Conservation (phyloP, 163 green algal genomes). For the Scenedesmus sp. region DNA sequence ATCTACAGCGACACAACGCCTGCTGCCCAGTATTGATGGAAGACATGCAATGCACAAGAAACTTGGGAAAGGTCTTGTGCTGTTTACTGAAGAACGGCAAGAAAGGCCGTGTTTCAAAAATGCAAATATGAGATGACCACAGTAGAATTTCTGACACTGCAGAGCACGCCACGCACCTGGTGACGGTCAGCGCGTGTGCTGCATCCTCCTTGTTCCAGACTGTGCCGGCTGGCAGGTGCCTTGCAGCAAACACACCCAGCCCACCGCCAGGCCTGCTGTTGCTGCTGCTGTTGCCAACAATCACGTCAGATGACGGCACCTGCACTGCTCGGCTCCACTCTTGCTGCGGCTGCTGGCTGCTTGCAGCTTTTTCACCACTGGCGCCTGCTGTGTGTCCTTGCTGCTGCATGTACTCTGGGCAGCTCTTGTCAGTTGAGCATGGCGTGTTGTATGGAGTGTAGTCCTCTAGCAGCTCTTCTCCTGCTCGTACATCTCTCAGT, state of each 20-base stretch:
- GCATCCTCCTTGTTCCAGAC: neutral
- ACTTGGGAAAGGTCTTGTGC: neutral
- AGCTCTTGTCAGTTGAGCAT: neutral
- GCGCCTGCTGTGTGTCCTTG: no score
- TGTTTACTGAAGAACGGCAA: neutral
- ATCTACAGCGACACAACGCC: no score
- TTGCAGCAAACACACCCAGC: neutral
- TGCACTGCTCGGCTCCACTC: neutral
- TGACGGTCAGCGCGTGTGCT: neutral
- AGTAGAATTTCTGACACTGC: neutral
- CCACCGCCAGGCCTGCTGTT: neutral
- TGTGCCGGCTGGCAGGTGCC: conserved; percentile 11
- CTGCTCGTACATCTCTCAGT: neutral
- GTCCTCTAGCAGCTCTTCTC: neutral
- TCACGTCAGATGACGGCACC: neutral
- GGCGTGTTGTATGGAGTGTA: neutral
- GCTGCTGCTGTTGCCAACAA: neutral
- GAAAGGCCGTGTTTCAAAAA: neutral
- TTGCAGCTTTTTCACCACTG: no score
- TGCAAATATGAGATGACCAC: neutral
- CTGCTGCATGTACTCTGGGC: neutral
- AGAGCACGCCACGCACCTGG: neutral
- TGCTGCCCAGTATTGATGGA: no score
- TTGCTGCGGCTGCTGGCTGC: neutral
- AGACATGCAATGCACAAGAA: no score